A percentile compares a stretch with the other conserved stretches of the same genome.
Conservation (phyloP, 2,329 filamentous ascomycete genomes). For the Aureobasidium sp. region DNA sequence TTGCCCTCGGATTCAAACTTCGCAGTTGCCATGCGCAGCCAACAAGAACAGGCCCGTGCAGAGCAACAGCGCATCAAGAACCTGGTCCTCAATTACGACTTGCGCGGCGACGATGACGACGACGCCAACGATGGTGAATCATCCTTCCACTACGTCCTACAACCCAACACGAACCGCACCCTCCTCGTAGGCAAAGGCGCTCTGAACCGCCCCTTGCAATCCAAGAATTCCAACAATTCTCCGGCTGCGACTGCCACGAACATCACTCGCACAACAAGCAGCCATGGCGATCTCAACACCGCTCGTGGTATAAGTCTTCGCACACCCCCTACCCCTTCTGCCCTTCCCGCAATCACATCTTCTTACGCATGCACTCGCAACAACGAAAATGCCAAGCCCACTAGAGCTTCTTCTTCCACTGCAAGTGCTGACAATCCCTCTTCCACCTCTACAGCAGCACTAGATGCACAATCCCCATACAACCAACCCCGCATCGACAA, state of each 20-base stretch:
- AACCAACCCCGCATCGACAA: constrained; percentile 47
- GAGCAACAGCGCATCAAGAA: constrained; percentile 99
- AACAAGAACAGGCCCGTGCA: constrained; percentile 89
- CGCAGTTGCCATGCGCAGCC: constrained; percentile 89
- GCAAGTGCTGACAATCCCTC: constrained; percentile 8
- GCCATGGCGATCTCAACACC: constrained; percentile 15
- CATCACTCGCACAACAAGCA: neutral
- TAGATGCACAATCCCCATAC: constrained; percentile 32
- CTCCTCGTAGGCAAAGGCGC: constrained; percentile 31
- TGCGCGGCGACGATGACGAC: constrained; percentile 65
- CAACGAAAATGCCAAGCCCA: constrained; percentile 11
- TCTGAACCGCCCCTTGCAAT: constrained; percentile 22
- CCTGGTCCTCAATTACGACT: constrained; percentile 90
- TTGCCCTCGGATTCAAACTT: constrained; percentile 87
- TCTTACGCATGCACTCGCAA: neutral
- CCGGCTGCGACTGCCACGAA: neutral
- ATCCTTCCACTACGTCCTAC: constrained; percentile 37
- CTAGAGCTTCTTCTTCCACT: neutral
- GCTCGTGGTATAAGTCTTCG: constrained; percentile 12
- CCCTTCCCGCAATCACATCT: neutral
- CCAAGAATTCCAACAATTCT: constrained; percentile 25
- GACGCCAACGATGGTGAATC: constrained; percentile 67
- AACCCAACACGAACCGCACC: constrained; percentile 45
- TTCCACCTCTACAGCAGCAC: constrained; percentile 6
- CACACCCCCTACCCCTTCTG: constrained; percentile 3